Base-by-base conservation (phyloP, 2,329 filamentous ascomycete species). In the Fusarium mangiferae region DNA sequence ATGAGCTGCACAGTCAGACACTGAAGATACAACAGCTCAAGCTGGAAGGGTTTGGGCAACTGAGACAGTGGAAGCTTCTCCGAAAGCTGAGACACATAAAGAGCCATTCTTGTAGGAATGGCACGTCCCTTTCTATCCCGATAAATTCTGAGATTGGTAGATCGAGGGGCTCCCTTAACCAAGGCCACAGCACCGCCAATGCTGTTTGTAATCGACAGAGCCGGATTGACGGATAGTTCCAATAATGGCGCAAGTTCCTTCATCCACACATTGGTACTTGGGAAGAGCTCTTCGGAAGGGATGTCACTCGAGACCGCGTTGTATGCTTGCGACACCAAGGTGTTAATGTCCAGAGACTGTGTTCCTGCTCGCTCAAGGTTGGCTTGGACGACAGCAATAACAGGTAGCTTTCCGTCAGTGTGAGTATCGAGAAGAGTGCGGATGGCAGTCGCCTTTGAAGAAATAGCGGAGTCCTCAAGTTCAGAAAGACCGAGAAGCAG, bases 181-280 rank as follows among this genome's bases (percentile, higher is more conserved):
- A 98, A 83, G 73, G 92, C 91, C 11, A 93, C 88, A 2, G 90
- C 90, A 7, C 94, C 94, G 1, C 90, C 90, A 12, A 98, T 84
- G 30, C 87, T 87, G 78, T 91, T 95, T 5, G 92, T 94, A 9
- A 98, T 89, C 1, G 94, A 90, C 7, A 97, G 82, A 1, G 94
- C 91, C 10, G 89, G 85, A 68, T 90, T 89, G 6, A 91, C 87
- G 3, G 83, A 76, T 3, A 82, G 78, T 36, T 85, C 80, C 11
- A 93, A 81, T 64, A 94, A 80, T 22, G 78, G 79, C 4, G 71
- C 72, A 87, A 98, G 81, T 20, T 93, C 88, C 20, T 85, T 75
- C 75, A 88, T 86, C 95, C 95, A 98, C 15, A 89, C 82, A 5
- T 87, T 83, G 1, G 85, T 83, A 73, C 87, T 87, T 0, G 94